Conservation (phyloP, 768 basidiomycete species). For the Leccinum variicolor region DNA sequence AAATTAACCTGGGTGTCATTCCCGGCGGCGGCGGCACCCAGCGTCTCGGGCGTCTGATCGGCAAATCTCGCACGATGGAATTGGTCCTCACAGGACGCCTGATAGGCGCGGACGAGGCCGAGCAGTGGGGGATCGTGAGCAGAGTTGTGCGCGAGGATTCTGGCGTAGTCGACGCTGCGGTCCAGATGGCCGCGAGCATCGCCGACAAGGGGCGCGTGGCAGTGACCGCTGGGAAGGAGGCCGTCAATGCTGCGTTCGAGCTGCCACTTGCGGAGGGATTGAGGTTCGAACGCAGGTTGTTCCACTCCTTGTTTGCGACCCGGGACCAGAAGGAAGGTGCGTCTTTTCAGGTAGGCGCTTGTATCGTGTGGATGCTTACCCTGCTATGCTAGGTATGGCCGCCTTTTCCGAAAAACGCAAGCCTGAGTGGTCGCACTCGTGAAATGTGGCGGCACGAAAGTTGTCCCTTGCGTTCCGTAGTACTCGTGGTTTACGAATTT, state of each 20-base stretch:
- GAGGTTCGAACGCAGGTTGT: constrained; percentile 82
- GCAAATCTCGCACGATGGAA: constrained; percentile 95
- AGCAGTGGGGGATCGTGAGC: constrained; percentile 84
- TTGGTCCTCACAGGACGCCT: constrained; percentile 84
- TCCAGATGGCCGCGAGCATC: constrained; percentile 74
- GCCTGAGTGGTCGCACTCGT: constrained; percentile 68
- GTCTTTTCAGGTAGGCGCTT: constrained; percentile 23
- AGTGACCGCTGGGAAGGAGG: constrained; percentile 88
- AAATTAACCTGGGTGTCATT: constrained; percentile 93
- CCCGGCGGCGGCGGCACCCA: constrained; percentile 95
- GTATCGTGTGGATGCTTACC: not conserved
- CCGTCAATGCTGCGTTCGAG: constrained; percentile 91
- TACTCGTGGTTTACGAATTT: not conserved
- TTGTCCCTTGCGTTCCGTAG: not conserved
- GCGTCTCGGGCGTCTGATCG: constrained; percentile 78
- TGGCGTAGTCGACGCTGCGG: constrained; percentile 84
- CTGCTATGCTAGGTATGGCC: constrained; percentile 75
- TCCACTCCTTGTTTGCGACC: constrained; percentile 91
- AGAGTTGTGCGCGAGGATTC: constrained; percentile 74
- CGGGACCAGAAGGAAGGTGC: constrained; percentile 92
- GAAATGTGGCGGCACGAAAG: not conserved
- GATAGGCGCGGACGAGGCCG: constrained; percentile 79
- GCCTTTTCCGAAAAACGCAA: constrained; percentile 95
- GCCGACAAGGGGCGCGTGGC: constrained; percentile 80
- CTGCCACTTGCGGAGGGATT: constrained; percentile 78